Percentiles rank a stretch among this genome's conserved stretches.
Conservation (phyloP, 129 eudicot genomes). For the Rutidosis leptorrhynchoides region DNA sequence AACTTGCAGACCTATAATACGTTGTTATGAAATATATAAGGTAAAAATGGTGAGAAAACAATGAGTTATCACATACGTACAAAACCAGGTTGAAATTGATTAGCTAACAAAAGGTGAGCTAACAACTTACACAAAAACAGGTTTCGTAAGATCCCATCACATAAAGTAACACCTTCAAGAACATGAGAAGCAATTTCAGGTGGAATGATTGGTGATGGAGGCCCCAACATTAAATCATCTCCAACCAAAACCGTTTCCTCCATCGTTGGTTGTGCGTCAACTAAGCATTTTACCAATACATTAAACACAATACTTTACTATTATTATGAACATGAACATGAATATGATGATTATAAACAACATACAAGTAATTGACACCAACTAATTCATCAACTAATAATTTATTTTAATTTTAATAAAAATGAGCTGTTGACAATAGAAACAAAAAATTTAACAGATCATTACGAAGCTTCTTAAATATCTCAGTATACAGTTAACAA, state of each 20-base stretch:
- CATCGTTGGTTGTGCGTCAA: conserved; percentile 86
- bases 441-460: not conserved
- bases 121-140: conserved; percentile 71
- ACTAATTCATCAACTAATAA: too few species aligned
- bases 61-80: too few species aligned
- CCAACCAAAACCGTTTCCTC: conserved; percentile 96
- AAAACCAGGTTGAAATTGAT: not conserved
- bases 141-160: conserved; percentile 85
- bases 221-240: conserved; percentile 92
- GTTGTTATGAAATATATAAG: too few species aligned
- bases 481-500: not conserved
- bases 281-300: conserved; percentile 35
- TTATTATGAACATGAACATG: too few species aligned
- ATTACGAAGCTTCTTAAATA: not conserved
- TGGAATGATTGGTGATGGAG: conserved; percentile 93
- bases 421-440: too few species aligned
- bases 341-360: not conserved
- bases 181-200: conserved; percentile 95
- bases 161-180: conserved; percentile 85
- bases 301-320: not conserved
- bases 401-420: too few species aligned
- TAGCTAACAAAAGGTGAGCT: not conserved
- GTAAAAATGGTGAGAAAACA: too few species aligned
- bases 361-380: not conserved
- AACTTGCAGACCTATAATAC: conserved; percentile 68